Percentiles rank a stretch among this genome's conserved stretches.
phyloP scores from a whole-genome alignment of 257 asterid genomes.

The Capsicum chinense region DNA sequence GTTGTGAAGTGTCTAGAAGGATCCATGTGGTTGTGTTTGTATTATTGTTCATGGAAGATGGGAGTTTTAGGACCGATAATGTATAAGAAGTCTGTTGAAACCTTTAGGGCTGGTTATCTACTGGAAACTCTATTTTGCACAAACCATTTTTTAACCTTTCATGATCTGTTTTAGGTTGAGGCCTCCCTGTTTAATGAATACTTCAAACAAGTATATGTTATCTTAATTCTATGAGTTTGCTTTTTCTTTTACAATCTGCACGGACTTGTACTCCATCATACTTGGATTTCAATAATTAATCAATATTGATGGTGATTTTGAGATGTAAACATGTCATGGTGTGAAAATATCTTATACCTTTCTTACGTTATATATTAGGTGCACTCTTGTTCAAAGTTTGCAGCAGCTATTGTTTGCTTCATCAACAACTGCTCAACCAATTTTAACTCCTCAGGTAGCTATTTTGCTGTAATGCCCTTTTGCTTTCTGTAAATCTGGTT shows the following conservation, averaged over 20 bases:
- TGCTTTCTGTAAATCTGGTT: constrained; percentile 5
- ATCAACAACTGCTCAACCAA: constrained; percentile 96
- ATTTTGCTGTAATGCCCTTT: constrained; percentile 15
- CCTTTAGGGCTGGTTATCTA: background rate
- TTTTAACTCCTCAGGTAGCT: constrained; percentile 89
- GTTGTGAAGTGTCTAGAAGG: background rate
- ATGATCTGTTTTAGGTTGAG: background rate
- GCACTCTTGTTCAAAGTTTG: constrained; percentile 90
- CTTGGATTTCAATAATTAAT: background rate
- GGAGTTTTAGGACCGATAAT: background rate
- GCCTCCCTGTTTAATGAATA: background rate
- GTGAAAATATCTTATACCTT: constrained; percentile 24
- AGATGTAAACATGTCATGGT: constrained; percentile 10
- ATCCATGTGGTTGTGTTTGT: background rate
- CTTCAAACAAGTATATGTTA: background rate
- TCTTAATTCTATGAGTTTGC: background rate
- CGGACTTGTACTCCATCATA: background rate
- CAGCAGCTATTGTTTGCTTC: constrained; percentile 96
- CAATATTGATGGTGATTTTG: constrained; percentile 15
- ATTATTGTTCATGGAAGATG: constrained; percentile 2
- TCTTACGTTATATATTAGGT: constrained; percentile 55
- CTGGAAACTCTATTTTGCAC: background rate
- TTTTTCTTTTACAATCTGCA: background rate
- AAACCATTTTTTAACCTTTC: background rate
- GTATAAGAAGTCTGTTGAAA: background rate